Evolutionary conservation across 768 basidiomycete genomes (phyloP), one percentile per base, ranked within the genome.

Genomic region (Coprinopsis cinerea): DNA sequence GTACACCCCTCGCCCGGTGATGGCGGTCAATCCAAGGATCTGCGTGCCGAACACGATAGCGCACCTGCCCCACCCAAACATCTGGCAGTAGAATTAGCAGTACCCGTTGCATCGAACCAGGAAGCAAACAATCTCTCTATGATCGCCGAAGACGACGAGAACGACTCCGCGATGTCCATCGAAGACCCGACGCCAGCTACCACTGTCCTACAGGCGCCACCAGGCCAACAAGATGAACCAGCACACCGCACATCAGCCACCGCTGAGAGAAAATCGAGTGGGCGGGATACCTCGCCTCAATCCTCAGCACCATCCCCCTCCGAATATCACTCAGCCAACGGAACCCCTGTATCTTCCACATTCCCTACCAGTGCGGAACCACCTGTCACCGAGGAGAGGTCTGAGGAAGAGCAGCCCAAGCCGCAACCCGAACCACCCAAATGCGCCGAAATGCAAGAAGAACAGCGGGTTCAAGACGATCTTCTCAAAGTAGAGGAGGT

Each of bases 101-200:
- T n/a, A n/a, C n/a, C n/a, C n/a, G n/a, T n/a, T n/a, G n/a, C 58
- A 17, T 30, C 53, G 22, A 54, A 51, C 35, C 24, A 43, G 13
- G 63, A 62, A 35, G 35, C 48, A 30, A 74, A 72, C 36, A 77
- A 81, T 44, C 64, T 89, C 28, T 88, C 85, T 24, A 72, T 84
- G 47, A 87, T 88, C 48, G 79, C 75, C 0, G 86, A 88, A 65
- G 85, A 79, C 46, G 86, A 89, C 42, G 82, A 86, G 57, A 48
- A 61, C 25, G 17, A 39, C 36, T 11, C 6, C 18, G 6, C 10
- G 6, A 17, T 9, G 17, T 9, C 17, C 6, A 17, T 17, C 6
- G 36, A 18, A 10, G 36, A 6, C 36, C 11, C 11, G 6, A 6
- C 10, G 11, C 10, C 7, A 39, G 36, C 11, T 10, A 18, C 7